Conservation (phyloP, 2,329 filamentous ascomycete genomes). For the Ceratocystis lukuohia region DNA sequence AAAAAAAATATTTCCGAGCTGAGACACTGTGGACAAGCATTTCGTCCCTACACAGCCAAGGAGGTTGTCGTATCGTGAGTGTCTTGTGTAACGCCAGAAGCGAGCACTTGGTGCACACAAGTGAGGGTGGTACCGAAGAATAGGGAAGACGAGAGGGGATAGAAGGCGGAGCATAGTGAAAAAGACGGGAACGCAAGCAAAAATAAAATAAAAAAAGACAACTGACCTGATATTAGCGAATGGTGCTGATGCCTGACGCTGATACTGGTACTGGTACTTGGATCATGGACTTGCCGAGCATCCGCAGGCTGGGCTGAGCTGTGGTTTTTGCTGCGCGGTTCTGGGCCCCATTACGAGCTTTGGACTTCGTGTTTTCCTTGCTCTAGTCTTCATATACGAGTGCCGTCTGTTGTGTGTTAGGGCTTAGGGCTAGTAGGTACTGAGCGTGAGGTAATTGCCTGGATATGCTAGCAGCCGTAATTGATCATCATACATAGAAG, state of each 20-base stretch:
- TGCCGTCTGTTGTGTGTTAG: not conserved
- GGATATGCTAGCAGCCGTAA: not conserved
- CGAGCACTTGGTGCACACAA: not conserved
- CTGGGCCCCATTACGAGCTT: not conserved
- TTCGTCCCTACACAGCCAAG: slow-evolving; percentile 3
- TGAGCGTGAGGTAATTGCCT: not conserved
- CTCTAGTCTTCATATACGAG: not conserved
- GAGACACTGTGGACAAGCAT: not conserved
- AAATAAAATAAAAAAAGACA: not conserved
- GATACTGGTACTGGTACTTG: not conserved
- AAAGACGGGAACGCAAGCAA: not conserved
- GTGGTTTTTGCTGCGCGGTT: not conserved
- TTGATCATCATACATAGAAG: not conserved
- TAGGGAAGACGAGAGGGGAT: too few species aligned
- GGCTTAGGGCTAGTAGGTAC: not conserved
- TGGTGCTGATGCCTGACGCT: not conserved
- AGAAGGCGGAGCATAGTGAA: too few species aligned
- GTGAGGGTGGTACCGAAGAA: not conserved
- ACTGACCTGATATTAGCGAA: not conserved
- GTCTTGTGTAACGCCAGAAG: slow-evolving; percentile 5
- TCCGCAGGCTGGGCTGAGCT: not conserved
- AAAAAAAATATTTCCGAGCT: not conserved
- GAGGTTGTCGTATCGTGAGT: not conserved
- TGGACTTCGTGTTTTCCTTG: not conserved
- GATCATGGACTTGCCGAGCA: not conserved